Evolutionary conservation across 1,284 basidiomycete species (phyloP).

Genomic region (Golubevia sp.): DNA sequence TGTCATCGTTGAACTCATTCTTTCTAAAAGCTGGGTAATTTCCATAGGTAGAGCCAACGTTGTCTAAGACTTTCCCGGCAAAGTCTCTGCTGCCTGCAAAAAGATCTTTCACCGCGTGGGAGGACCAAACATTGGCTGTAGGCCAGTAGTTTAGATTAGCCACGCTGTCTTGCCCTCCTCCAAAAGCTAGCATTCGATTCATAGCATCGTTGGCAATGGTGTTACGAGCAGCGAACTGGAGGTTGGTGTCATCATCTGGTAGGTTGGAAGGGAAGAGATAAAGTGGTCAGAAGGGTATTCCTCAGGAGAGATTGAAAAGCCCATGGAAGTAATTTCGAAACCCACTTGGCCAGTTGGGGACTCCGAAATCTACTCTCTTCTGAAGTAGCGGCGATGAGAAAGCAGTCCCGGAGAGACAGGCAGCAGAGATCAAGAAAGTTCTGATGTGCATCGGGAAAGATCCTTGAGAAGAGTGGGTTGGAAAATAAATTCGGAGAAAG

Average conservation of each 20-base stretch:
- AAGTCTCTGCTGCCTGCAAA: neutral
- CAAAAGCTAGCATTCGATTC: neutral
- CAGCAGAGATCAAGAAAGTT: no score
- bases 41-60: neutral
- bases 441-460: no score
- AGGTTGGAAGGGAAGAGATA: neutral
- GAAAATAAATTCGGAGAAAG: no score
- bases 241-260: neutral
- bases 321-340: no score
- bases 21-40: neutral
- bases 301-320: no score
- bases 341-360: neutral
- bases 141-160: neutral
- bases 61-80: neutral
- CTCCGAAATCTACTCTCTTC: no score
- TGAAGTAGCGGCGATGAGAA: no score
- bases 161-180: neutral
- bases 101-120: neutral
- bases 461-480: no score
- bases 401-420: no score
- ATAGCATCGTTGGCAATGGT: neutral
- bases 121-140: neutral
- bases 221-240: neutral
- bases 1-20: neutral
- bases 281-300: no score